Evolutionary conservation across 768 basidiomycete species (phyloP), one percentile per base, ranked within the genome.

Genomic region (Pleurotus tuber-regium): DNA sequence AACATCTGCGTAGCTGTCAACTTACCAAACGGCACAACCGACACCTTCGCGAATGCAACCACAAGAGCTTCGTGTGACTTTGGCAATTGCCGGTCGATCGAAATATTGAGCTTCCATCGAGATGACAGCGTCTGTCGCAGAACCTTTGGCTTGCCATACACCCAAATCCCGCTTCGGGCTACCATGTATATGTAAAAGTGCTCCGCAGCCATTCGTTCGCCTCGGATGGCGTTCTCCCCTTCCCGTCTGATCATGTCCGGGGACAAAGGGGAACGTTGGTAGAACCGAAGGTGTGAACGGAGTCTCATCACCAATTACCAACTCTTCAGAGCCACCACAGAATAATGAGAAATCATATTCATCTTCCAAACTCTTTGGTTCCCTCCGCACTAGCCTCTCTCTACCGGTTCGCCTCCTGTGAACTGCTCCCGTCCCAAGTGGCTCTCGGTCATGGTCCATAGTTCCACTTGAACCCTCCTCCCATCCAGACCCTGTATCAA

Each of bases 11-110:
- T 48, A n/a, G 11, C 47, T 21, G 3, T 25, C 12, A 18, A 66
- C 75, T 60, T 47, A 75, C 81, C 82, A 86, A 39, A 73, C 72
- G 2, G 76, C 72, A 66, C 86, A 89, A 16, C 83, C 86, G 8
- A 89, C 70, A 4, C 84, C 85, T 63, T 87, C 84, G 28, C 82
- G 75, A 31, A 82, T 63, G 58, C 86, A 89, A 11, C 86, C 84
- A 57, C 86, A 88, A 2, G 79, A 67, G 54, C 76, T 80, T 54
- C 70, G 71, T 51, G 77, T 69, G 63, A 80, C 77, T 63, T 75
- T 75, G 31, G 76, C 73, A 14, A 76, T 68, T 11, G 72, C 67
- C 10, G 68, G 57, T 28, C 74, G 66, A 56, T 82, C 79, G 61
- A 87, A 84, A 64, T 87, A 87, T 9, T 63, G 65, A 4, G 78